These are phyloP conservation scores for Nevesoporus exiguus DNA, from an alignment of 768 basidiomycete genomes.

Conservation along the genomic window DNA sequence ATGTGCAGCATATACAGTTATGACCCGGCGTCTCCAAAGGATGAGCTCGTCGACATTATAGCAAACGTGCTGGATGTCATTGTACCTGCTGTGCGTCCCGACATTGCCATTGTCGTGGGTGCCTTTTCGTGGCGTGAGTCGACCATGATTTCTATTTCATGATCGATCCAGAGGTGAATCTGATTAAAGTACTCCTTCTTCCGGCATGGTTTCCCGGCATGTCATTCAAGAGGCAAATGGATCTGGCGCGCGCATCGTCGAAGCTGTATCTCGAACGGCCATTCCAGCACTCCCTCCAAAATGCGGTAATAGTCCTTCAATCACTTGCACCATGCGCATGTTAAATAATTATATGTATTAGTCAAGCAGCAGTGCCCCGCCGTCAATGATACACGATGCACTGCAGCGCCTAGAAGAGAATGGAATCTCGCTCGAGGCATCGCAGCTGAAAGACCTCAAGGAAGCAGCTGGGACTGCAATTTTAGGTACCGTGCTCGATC, in stretches of 20 bases:
- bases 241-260: neutral
- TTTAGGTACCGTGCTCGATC: neutral
- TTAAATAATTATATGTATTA: neutral
- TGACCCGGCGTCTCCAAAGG: slow-evolving; percentile 7
- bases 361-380: neutral
- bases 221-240: neutral
- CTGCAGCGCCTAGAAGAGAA: neutral
- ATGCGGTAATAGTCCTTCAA: neutral
- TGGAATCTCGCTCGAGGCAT: neutral
- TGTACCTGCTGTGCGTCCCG: neutral
- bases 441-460: neutral
- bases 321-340: neutral
- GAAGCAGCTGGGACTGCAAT: neutral
- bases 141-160: neutral
- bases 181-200: neutral
- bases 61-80: neutral
- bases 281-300: neutral
- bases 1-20: slow-evolving; percentile 18
- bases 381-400: neutral
- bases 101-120: neutral
- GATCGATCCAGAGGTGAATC: neutral
- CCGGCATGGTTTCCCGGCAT: neutral
- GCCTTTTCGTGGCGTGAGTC: neutral
- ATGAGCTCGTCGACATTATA: neutral
- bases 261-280: neutral